phyloP scores from a whole-genome alignment of 495 filamentous ascomycete species.

The Talaromyces nanjingensis region DNA sequence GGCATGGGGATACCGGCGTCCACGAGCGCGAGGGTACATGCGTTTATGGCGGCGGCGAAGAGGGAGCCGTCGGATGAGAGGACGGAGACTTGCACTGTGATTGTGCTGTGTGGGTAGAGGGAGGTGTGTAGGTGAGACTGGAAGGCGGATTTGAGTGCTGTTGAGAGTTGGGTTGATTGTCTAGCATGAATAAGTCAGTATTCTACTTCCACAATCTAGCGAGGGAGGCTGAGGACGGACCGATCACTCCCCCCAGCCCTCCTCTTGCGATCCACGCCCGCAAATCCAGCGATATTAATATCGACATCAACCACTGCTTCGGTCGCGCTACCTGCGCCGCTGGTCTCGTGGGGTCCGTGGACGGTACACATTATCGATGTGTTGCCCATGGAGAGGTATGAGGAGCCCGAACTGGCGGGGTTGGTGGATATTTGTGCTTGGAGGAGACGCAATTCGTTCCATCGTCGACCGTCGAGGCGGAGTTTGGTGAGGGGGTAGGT shows the following conservation, averaged over 20 bases:
- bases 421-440: constrained; percentile 87
- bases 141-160: constrained; percentile 68
- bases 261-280: constrained; percentile 75
- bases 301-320: constrained; percentile 68
- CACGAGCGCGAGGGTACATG: constrained; percentile 82
- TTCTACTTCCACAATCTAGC: too few relatives aligned
- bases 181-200: constrained; percentile 28
- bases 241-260: constrained; percentile 63
- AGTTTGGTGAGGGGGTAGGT: constrained; percentile 76
- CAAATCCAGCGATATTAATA: constrained; percentile 81
- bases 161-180: constrained; percentile 72
- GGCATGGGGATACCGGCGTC: constrained; percentile 94
- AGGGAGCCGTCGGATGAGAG: constrained; percentile 88
- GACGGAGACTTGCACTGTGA: constrained; percentile 74
- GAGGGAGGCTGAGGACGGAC: constrained; percentile 37
- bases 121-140: constrained; percentile 68
- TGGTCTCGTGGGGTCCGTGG: constrained; percentile 65
- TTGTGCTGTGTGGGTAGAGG: constrained; percentile 83
- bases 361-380: constrained; percentile 94
- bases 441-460: constrained; percentile 93
- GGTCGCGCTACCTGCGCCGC: constrained; percentile 38
- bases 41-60: constrained; percentile 84
- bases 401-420: constrained; percentile 80
- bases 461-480: constrained; percentile 88
- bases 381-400: constrained; percentile 91